Evolutionary conservation across 352 stramenopile species (phyloP).

Genomic region (Globisporangium rhizosaccharum): DNA sequence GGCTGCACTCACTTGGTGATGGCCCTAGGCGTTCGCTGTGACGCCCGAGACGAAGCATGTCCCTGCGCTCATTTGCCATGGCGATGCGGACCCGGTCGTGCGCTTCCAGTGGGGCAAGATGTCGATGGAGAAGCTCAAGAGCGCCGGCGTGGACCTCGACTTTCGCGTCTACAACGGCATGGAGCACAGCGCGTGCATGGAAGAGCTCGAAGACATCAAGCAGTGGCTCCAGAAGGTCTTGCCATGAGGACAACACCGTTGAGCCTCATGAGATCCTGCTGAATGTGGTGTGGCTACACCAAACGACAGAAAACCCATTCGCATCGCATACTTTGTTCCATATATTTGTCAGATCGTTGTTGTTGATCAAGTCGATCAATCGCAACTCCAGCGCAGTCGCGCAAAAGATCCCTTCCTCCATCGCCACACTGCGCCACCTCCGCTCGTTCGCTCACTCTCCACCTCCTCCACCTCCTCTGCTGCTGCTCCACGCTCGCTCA

Average conservation of each 20-base stretch:
- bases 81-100: conserved; percentile 59
- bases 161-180: conserved; percentile 65
- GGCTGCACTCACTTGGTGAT: no score
- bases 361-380: no score
- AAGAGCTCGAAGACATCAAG: conserved; percentile 66
- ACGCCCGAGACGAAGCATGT: conserved; percentile 47
- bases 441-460: conserved; percentile 28
- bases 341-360: not conserved
- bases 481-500: not conserved
- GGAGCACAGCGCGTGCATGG: conserved; percentile 51
- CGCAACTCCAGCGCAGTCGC: no score
- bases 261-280: no score
- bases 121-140: conserved; percentile 57
- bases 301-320: no score
- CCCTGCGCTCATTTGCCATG: conserved; percentile 76
- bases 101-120: conserved; percentile 51
- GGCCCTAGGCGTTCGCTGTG: conserved; percentile 30
- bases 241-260: no score
- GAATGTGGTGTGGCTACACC: not conserved
- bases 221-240: conserved; percentile 42
- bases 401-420: no score
- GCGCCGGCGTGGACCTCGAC: conserved; percentile 42
- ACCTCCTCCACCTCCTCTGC: conserved; percentile 9
- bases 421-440: no score
- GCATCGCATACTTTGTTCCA: not conserved